Evolutionary conservation across 768 basidiomycete genomes (phyloP).

Genomic region (Phylloporus arenicola): DNA sequence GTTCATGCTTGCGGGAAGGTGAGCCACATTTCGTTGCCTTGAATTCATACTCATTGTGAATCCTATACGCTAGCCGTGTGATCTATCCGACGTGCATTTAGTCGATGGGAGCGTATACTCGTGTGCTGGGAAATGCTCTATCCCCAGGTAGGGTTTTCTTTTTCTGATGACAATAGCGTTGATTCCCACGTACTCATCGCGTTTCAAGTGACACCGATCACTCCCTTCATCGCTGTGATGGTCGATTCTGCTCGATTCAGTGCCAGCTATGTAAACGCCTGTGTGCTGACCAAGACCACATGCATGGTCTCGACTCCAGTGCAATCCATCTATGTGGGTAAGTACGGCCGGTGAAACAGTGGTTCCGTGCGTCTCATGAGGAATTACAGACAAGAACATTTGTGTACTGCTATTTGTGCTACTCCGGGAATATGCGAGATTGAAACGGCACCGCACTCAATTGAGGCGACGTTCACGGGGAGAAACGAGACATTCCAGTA

Average conservation of each 20-base stretch:
- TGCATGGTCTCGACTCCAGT: conserved; percentile 42
- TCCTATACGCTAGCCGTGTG: conserved; percentile 36
- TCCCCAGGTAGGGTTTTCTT: conserved; percentile 35
- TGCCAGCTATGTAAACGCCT: conserved; percentile 54
- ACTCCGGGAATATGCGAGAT: conserved; percentile 53
- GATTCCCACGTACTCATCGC: not conserved
- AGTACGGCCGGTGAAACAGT: not conserved
- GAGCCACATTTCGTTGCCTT: not conserved
- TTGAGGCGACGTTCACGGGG: conserved; percentile 59
- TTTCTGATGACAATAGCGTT: not conserved
- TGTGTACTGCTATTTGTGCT: conserved; percentile 40
- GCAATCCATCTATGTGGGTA: conserved; percentile 56
- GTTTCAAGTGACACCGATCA: conserved; percentile 41
- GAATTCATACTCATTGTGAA: not conserved
- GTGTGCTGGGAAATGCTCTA: conserved; percentile 40
- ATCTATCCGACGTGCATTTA: conserved; percentile 28
- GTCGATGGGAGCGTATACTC: conserved; percentile 31
- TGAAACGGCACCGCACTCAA: conserved; percentile 51
- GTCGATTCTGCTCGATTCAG: conserved; percentile 45
- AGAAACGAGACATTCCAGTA: conserved; percentile 58
- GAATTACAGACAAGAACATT: conserved; percentile 44
- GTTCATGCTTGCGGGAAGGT: conserved; percentile 55
- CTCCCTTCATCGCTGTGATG: conserved; percentile 44
- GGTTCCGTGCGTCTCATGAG: not conserved
- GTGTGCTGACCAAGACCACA: conserved; percentile 44